phyloP scores from a whole-genome alignment of 2,329 filamentous ascomycete species.

The Neonectria sp. region DNA sequence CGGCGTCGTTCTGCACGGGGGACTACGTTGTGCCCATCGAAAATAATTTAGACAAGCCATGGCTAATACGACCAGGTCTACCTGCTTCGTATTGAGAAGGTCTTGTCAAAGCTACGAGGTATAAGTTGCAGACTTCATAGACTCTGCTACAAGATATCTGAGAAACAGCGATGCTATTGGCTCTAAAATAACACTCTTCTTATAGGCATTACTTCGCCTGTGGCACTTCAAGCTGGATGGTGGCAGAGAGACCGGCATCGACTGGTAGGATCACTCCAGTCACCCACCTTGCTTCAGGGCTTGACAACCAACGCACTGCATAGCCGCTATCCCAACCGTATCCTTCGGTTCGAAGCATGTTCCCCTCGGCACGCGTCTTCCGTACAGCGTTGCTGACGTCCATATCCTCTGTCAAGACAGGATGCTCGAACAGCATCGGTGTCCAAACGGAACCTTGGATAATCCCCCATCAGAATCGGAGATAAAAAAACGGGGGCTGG shows the following conservation, averaged over 20 bases:
- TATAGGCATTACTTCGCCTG: neutral
- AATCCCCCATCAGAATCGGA: conserved; percentile 51
- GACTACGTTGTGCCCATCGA: no score
- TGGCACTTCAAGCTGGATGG: neutral
- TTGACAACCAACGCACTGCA: conserved; percentile 57
- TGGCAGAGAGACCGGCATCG: conserved; percentile 52
- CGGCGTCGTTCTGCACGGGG: neutral
- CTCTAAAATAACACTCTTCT: no score
- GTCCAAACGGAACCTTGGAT: conserved; percentile 19
- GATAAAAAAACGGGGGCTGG: neutral
- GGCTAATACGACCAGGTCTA: no score
- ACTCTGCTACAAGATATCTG: no score
- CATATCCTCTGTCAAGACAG: no score
- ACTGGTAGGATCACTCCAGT: conserved; percentile 59
- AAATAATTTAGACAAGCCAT: no score
- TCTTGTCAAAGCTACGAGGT: no score
- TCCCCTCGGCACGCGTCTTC: conserved; percentile 52
- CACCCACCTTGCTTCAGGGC: conserved; percentile 60
- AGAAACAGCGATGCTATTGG: no score
- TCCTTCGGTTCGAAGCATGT: conserved; percentile 59
- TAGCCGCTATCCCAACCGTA: conserved; percentile 59
- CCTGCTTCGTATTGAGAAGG: no score
- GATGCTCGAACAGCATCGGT: no score
- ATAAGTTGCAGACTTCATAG: no score
- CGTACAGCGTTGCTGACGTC: no score